Evolutionary conservation across 2,329 filamentous ascomycete genomes (phyloP), one percentile per base, ranked within the genome.

Genomic region (Emydomyces testavorans): DNA sequence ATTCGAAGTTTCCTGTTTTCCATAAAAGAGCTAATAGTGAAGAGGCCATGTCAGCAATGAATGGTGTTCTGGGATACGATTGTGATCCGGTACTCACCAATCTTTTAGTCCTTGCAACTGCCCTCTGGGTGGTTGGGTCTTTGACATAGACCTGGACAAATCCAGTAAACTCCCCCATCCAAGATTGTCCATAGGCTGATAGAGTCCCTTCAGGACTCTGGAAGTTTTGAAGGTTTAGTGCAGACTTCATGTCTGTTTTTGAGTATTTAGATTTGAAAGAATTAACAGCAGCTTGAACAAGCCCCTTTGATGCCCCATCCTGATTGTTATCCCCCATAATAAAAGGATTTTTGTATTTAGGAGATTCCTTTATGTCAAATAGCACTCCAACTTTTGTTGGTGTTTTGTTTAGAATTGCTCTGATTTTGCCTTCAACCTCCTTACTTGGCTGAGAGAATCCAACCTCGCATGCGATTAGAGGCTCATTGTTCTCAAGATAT

Each of bases 1-100:
- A 36, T 46, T 31, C 16, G 32, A 23, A 1, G 16, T 37, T 13
- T 46, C 16, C 31, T 46, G 43, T 26, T 16, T 36, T 24, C 43
- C 23, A n/a, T 46, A 36, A 16, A 46, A 46, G 11, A 46, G 43
- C 43, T 43, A 43, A n/a, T n/a, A n/a, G n/a, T n/a, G n/a, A 40
- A 43, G 2, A 2, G 23, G 18, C 6, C 2, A 29, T 21, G 4
- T 43, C 8, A 43, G 28, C 20, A 43, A 39, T n/a, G n/a, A 34
- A 32, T 11, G 4, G 20, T 13, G 16, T 13, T 36, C 18, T 36
- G 20, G 4, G 7, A 46, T 36, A 16, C 36, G 24, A 1, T 16
- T 31, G 16, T n/a, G 20, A 18, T 34, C 11, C 4, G 37, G 41
- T 23, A 26, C 42, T 46, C 31, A 46, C 42, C 31, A 46, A 16